Conservation (phyloP, 805 yeast species). For the Grigorovia transvaalensis region DNA sequence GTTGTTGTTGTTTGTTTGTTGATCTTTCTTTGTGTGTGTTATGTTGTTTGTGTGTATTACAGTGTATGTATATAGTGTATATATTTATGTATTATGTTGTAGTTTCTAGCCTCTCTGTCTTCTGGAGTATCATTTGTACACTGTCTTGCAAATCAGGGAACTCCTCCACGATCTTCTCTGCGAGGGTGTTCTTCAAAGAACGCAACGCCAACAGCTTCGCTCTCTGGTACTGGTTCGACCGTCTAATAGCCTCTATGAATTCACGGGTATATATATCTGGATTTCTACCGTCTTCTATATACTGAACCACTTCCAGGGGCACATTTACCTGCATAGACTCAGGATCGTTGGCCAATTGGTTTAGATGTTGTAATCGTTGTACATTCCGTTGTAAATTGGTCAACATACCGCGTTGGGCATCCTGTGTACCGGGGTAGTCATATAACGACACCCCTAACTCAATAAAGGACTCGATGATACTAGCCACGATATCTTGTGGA, state of each 20-base stretch:
- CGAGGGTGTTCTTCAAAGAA: conserved; percentile 53
- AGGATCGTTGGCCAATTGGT: conserved; percentile 26
- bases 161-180: conserved; percentile 58
- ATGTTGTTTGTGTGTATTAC: no score
- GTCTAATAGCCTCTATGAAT: conserved; percentile 86
- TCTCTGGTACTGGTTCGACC: conserved; percentile 75
- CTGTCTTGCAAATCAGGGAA: conserved; percentile 63
- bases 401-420: conserved; percentile 49
- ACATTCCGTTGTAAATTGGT: conserved; percentile 34
- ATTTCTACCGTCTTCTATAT: conserved; percentile 92
- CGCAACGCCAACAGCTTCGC: conserved; percentile 71
- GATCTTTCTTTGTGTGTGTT: not conserved
- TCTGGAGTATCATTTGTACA: conserved; percentile 25
- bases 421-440: conserved; percentile 84
- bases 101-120: not conserved
- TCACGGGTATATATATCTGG: conserved; percentile 97
- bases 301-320: conserved; percentile 79
- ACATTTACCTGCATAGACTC: conserved; percentile 33
- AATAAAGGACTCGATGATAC: conserved; percentile 66
- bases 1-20: not conserved
- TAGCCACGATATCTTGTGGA: conserved; percentile 20
- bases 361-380: conserved; percentile 30
- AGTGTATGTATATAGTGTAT: no score
- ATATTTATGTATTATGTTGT: no score
- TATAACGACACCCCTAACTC: conserved; percentile 88